Percentiles rank a stretch among this genome's conserved stretches.
phyloP scores from a whole-genome alignment of 2,329 filamentous ascomycete genomes.

The Colletotrichum tofieldiae region DNA sequence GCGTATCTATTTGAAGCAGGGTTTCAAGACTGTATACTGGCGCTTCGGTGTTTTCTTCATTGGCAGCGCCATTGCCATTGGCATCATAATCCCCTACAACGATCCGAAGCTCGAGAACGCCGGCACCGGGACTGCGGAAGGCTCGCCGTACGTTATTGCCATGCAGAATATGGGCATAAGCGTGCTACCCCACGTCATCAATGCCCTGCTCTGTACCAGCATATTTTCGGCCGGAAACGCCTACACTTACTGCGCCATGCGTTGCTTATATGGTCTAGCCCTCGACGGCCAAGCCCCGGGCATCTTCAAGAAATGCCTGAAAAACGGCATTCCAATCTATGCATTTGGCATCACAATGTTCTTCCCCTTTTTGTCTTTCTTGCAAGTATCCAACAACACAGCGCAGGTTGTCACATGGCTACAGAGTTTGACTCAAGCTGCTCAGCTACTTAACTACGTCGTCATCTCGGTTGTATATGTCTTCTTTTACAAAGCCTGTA shows the following conservation, averaged over 20 bases:
- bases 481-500: slow-evolving; percentile 69
- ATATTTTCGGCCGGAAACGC: slow-evolving; percentile 55
- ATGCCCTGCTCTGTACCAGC: slow-evolving; percentile 70
- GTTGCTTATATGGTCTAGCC: slow-evolving; percentile 70
- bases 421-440: slow-evolving; percentile 62
- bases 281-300: slow-evolving; percentile 67
- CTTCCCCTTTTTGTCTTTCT: slow-evolving; percentile 68
- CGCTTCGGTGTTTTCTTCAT: slow-evolving; percentile 82
- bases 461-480: slow-evolving; percentile 71
- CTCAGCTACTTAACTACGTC: slow-evolving; percentile 66
- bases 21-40: slow-evolving; percentile 82
- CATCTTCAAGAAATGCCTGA: slow-evolving; percentile 68
- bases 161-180: slow-evolving; percentile 69
- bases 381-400: slow-evolving; percentile 65
- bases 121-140: slow-evolving; percentile 62
- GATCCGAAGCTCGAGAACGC: slow-evolving; percentile 66
- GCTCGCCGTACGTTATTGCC: slow-evolving; percentile 76
- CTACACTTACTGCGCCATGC: slow-evolving; percentile 66
- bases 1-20: slow-evolving; percentile 74
- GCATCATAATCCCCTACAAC: slow-evolving; percentile 77
- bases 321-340: slow-evolving; percentile 73
- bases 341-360: slow-evolving; percentile 69
- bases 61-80: slow-evolving; percentile 76
- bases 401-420: slow-evolving; percentile 68
- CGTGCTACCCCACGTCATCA: slow-evolving; percentile 71